These are phyloP conservation scores for Ophiostoma ulmi DNA, from an alignment of 2,329 filamentous ascomycete species.

Conservation along the genomic window DNA sequence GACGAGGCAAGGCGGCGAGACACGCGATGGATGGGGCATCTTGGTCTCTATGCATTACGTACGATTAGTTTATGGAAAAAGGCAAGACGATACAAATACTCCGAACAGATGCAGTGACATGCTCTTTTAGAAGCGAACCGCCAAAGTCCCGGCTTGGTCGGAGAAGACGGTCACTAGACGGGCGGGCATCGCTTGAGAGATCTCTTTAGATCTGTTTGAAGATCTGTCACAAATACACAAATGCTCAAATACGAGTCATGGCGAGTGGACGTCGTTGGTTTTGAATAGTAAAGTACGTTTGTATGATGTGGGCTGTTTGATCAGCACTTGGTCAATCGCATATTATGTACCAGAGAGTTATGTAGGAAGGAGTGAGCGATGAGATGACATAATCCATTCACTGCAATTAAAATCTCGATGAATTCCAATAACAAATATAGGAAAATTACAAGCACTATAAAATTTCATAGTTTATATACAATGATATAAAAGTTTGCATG, in stretches of 20 bases:
- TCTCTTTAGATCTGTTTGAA: neutral
- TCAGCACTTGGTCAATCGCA: neutral
- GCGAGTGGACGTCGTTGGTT: neutral
- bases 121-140: neutral
- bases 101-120: neutral
- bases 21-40: neutral
- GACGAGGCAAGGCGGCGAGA: neutral
- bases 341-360: neutral
- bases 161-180: neutral
- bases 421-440: neutral
- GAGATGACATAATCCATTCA: neutral
- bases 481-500: too few relatives aligned
- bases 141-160: neutral
- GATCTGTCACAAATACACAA: neutral
- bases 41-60: neutral
- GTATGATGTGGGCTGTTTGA: neutral
- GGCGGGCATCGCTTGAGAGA: neutral
- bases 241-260: neutral
- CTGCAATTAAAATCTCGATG: neutral
- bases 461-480: too few relatives aligned
- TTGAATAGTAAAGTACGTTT: neutral
- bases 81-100: neutral
- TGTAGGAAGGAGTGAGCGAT: neutral
- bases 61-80: neutral
- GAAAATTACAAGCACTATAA: too few relatives aligned